phyloP scores from a whole-genome alignment of 768 basidiomycete species.

The Nidularia pulvinata region DNA sequence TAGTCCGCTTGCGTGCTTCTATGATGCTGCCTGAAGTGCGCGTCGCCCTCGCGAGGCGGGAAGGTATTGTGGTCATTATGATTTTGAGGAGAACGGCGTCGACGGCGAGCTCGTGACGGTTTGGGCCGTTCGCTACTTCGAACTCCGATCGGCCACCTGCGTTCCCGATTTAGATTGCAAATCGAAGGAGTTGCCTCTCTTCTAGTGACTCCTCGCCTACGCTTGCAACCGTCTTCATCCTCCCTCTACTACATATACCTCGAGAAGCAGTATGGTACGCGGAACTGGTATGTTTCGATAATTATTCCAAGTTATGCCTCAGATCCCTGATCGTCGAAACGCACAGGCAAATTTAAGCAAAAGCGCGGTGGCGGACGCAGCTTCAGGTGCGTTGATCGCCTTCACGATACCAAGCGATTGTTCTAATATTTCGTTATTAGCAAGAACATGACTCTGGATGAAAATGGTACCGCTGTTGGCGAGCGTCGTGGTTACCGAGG shows the following conservation, averaged over 20 bases:
- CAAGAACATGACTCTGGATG: slow-evolving; percentile 59
- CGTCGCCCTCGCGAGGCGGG: slow-evolving; percentile 78
- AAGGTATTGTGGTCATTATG: slow-evolving; percentile 75
- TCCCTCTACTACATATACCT: slow-evolving; percentile 2
- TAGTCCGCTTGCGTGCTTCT: slow-evolving; percentile 67
- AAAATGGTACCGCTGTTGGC: slow-evolving; percentile 50
- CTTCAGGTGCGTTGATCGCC: slow-evolving; percentile 58
- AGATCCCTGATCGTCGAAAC: too few relatives aligned
- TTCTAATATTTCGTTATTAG: slow-evolving; percentile 25
- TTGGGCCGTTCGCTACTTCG: not conserved
- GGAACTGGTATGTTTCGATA: slow-evolving; percentile 36
- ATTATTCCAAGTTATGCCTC: too few relatives aligned
- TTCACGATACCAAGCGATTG: slow-evolving; percentile 8
- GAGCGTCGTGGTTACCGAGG: slow-evolving; percentile 34
- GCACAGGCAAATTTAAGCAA: slow-evolving; percentile 77
- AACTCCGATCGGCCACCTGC: not conserved
- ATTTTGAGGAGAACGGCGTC: slow-evolving; percentile 1
- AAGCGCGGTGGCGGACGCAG: slow-evolving; percentile 87
- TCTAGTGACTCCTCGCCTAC: not conserved
- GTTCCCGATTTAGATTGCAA: slow-evolving; percentile 13
- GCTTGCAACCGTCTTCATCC: slow-evolving; percentile 4
- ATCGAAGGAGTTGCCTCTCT: slow-evolving; percentile 5
- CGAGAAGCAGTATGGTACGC: slow-evolving; percentile 39
- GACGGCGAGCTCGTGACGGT: slow-evolving; percentile 6
- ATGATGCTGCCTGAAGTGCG: slow-evolving; percentile 50